These are phyloP conservation scores for Plasmodium gallinaceum DNA, from an alignment of 169 alveolate genomes.

Conservation along the genomic window DNA sequence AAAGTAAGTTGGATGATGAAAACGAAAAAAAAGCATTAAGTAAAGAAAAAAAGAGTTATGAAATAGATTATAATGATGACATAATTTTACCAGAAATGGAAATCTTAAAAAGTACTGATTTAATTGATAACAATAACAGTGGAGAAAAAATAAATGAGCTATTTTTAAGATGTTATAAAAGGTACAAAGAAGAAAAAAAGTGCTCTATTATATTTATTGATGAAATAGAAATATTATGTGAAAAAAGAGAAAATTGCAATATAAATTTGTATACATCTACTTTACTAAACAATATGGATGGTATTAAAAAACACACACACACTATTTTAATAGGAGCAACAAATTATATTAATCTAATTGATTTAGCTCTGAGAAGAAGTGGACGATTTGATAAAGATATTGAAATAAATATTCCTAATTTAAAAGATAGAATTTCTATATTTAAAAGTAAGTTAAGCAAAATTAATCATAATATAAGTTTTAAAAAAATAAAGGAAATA, in stretches of 20 bases:
- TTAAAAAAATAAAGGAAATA: slow-evolving; percentile 75
- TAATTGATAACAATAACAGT: slow-evolving; percentile 52
- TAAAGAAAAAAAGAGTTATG: not conserved
- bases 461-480: slow-evolving; percentile 78
- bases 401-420: slow-evolving; percentile 94
- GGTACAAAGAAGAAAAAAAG: slow-evolving; percentile 66
- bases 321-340: slow-evolving; percentile 95
- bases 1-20: not conserved
- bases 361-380: slow-evolving; percentile 95
- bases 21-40: not conserved
- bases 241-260: slow-evolving; percentile 67
- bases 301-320: slow-evolving; percentile 48
- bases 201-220: slow-evolving; percentile 83
- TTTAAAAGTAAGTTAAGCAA: slow-evolving; percentile 81
- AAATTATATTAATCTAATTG: slow-evolving; percentile 91
- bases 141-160: slow-evolving; percentile 59
- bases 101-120: slow-evolving; percentile 49
- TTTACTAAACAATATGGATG: slow-evolving; percentile 71
- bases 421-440: slow-evolving; percentile 91
- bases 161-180: slow-evolving; percentile 56
- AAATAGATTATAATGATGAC: slow-evolving; percentile 7
- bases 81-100: slow-evolving; percentile 61
- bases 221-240: slow-evolving; percentile 85
- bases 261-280: slow-evolving; percentile 57
- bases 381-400: slow-evolving; percentile 98